Conservation (phyloP, 2,329 filamentous ascomycete species). For the Cordyceps cicadae region DNA sequence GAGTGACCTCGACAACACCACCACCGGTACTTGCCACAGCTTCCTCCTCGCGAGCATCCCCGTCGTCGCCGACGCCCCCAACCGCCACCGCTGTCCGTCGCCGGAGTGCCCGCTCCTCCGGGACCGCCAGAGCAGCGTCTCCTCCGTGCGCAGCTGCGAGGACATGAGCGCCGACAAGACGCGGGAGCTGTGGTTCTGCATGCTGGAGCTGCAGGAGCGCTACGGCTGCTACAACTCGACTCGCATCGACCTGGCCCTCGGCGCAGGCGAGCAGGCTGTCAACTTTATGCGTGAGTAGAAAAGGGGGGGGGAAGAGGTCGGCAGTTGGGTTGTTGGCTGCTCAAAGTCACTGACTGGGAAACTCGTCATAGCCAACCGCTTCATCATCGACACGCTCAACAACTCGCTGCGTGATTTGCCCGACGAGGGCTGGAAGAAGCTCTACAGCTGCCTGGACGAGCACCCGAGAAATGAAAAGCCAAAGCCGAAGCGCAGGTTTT, state of each 20-base stretch:
- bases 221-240: conserved; percentile 44
- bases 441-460: conserved; percentile 24
- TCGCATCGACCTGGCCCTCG: conserved; percentile 38
- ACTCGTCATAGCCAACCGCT: conserved; percentile 25
- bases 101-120: conserved; percentile 2
- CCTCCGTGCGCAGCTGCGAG: conserved; percentile 23
- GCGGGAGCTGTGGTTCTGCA: conserved; percentile 37
- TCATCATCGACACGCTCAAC: conserved; percentile 34
- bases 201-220: conserved; percentile 38
- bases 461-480: conserved; percentile 9
- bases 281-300: conserved; percentile 35
- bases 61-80: background rate
- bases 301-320: no score
- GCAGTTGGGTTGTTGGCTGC: no score
- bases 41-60: background rate
- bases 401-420: conserved; percentile 29
- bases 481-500: conserved; percentile 22
- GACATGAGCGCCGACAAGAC: conserved; percentile 31
- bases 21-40: background rate
- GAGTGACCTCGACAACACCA: conserved; percentile 5
- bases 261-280: conserved; percentile 30
- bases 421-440: conserved; percentile 27
- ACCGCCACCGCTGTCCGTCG: conserved; percentile 9
- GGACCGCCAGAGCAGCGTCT: conserved; percentile 13
- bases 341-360: background rate